Base-by-base conservation (phyloP, 129 eudicot genomes). In the Sambucus nigra region DNA sequence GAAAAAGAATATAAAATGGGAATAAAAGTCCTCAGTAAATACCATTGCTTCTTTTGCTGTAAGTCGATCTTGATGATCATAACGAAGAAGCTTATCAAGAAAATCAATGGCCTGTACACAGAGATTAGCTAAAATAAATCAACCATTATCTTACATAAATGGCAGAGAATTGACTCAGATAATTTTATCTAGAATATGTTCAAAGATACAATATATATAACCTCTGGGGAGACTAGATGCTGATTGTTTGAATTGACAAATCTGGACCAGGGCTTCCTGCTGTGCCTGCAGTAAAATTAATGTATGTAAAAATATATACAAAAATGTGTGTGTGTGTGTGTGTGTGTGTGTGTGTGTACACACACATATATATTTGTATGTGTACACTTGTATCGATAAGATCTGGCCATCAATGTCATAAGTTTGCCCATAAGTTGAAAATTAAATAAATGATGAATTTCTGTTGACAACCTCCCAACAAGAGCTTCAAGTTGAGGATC, bases 41-140 rank as follows among this genome's bases (percentile, higher is more conserved):
- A 82, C 99, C 99, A 92, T 92, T 47, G 99, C 99, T 75, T 92
- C 99, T 86, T 63, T 82, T 45, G 99, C 96, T 18, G 96, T 92
- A 54, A 83, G 76, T 73, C 99, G 82, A 23, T 92, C 94, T 59
- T 82, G 99, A 70, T 92, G 99, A 63, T 92, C 96, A 59, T 92
- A 92, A 38, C 96, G 94, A 51, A 92, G 96, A 60, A 92, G 94
- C 76, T 82, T 86, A 71, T 82, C 99, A 40, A 92, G 96, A 62
- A 92, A 86, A 69, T 86, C 99, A 64, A 86, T 73, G 40, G 96
- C 94, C 94, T 92, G 79, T 52, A 58, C 49, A 73, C 21, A 63
- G 33, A 9, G n/a, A 42, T 53, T 40, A 2, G 17, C 8, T 28
- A 57, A 7, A 18, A 49, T 41, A 28, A 51, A 64, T 14, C 47